phyloP scores from a whole-genome alignment of 2,329 filamentous ascomycete species.

The Monosporascus sp. region DNA sequence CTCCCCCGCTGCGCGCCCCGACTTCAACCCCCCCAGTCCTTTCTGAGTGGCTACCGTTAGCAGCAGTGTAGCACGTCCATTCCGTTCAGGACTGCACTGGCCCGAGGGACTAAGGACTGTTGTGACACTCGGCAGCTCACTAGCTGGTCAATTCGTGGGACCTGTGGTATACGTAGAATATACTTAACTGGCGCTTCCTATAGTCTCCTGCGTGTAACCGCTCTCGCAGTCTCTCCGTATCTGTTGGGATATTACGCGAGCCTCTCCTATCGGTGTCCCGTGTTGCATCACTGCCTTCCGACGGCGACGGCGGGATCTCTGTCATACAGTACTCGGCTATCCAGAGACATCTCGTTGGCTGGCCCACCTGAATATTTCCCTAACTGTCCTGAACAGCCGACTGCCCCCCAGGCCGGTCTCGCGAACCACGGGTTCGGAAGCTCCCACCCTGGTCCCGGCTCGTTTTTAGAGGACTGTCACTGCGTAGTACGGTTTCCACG shows the following conservation, averaged over 20 bases:
- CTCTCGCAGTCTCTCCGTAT: slow-evolving; percentile 13
- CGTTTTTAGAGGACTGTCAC: slow-evolving; percentile 16
- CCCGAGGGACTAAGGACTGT: slow-evolving; percentile 16
- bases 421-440: slow-evolving; percentile 23
- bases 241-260: slow-evolving; percentile 20
- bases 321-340: slow-evolving; percentile 34
- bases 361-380: slow-evolving; percentile 18
- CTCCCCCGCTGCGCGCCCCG: slow-evolving; percentile 4
- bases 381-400: slow-evolving; percentile 23
- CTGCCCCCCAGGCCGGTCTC: slow-evolving; percentile 16
- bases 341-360: slow-evolving; percentile 30
- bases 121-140: slow-evolving; percentile 16
- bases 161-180: slow-evolving; percentile 7
- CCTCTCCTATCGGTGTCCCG: slow-evolving; percentile 23
- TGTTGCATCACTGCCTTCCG: slow-evolving; percentile 28
- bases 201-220: slow-evolving; percentile 15
- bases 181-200: slow-evolving; percentile 8
- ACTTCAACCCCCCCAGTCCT: slow-evolving; percentile 5
- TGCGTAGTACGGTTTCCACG: slow-evolving; percentile 8
- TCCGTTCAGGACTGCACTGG: slow-evolving; percentile 19
- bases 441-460: slow-evolving; percentile 20
- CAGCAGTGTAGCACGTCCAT: slow-evolving; percentile 15
- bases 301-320: slow-evolving; percentile 33
- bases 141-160: slow-evolving; percentile 10
- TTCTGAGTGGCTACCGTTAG: slow-evolving; percentile 17